Percentiles rank a stretch among this genome's conserved stretches.
phyloP scores from a whole-genome alignment of 768 basidiomycete species.

The Pisolithus microcarpus region DNA sequence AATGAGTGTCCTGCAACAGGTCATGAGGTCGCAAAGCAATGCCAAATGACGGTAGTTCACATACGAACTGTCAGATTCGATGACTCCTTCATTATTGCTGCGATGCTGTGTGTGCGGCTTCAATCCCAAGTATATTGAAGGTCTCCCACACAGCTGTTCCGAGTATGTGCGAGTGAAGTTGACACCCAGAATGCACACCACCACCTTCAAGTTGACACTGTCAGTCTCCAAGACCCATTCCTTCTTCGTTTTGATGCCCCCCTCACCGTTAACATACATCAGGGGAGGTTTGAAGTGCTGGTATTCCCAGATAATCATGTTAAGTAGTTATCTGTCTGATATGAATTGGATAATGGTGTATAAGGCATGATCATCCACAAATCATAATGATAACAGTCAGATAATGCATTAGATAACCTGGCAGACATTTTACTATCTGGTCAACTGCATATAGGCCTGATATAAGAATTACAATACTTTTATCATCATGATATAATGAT shows the following conservation, averaged over 20 bases:
- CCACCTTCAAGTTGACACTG: conserved; percentile 90
- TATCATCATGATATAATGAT: too few species aligned
- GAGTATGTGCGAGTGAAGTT: conserved; percentile 91
- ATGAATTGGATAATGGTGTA: too few species aligned
- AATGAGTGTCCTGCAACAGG: conserved; percentile 85
- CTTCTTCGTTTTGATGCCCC: conserved; percentile 52
- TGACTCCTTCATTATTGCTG: conserved; percentile 91
- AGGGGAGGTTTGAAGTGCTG: too few species aligned
- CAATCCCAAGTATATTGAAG: conserved; percentile 51
- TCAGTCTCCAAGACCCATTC: conserved; percentile 99
- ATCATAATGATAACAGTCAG: too few species aligned
- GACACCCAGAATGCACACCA: conserved; percentile 92
- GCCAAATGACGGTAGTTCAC: conserved; percentile 96
- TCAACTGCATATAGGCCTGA: too few species aligned
- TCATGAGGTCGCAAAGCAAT: conserved; percentile 97
- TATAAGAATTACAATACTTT: too few species aligned
- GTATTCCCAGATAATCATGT: too few species aligned
- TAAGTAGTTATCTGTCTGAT: too few species aligned
- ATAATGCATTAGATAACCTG: too few species aligned
- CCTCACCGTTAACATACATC: too few species aligned
- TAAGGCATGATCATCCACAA: too few species aligned
- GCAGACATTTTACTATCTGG: too few species aligned
- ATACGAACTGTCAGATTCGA: conserved; percentile 99
- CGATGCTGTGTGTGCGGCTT: conserved; percentile 55
- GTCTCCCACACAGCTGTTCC: conserved; percentile 52